These are phyloP conservation scores for Pyrus bretschneideri DNA, from an alignment of 306 rosid genomes.

Conservation along the genomic window DNA sequence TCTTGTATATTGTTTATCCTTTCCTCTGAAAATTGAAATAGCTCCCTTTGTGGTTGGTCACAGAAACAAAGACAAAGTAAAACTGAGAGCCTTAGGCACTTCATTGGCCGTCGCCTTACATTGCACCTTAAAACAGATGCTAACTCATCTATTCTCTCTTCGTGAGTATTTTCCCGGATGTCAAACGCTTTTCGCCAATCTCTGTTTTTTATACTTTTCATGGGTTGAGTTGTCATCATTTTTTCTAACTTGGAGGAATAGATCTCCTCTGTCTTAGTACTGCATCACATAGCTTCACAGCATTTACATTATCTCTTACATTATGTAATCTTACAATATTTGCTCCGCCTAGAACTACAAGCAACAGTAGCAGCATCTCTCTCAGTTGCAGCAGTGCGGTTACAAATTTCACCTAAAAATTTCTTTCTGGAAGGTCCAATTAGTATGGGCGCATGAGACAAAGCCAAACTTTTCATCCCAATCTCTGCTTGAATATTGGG, in stretches of 20 bases:
- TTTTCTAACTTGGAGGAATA: not conserved
- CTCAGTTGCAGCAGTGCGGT: slow-evolving; percentile 36
- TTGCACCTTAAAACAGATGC: not conserved
- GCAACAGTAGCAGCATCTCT: slow-evolving; percentile 89
- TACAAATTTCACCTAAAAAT: slow-evolving; percentile 68
- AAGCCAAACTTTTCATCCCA: slow-evolving; percentile 48
- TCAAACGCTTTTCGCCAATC: not conserved
- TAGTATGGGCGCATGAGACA: slow-evolving; percentile 71
- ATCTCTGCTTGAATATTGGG: slow-evolving; percentile 54
- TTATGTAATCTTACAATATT: slow-evolving; percentile 87
- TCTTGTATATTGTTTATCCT: not conserved
- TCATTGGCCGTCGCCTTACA: not conserved
- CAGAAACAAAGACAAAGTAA: not conserved
- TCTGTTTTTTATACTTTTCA: not conserved
- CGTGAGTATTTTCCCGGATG: not conserved
- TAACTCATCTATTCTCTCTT: not conserved
- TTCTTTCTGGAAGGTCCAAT: slow-evolving; percentile 87
- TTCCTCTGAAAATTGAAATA: not conserved
- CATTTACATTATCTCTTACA: slow-evolving; percentile 66
- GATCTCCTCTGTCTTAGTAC: slow-evolving; percentile 38
- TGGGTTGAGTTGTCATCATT: not conserved
- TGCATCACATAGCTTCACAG: slow-evolving; percentile 76
- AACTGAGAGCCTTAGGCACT: not conserved
- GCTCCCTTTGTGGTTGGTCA: not conserved
- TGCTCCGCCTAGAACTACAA: slow-evolving; percentile 65